phyloP scores from a whole-genome alignment of 352 stramenopile genomes.

The Phytophthora ramorum region DNA sequence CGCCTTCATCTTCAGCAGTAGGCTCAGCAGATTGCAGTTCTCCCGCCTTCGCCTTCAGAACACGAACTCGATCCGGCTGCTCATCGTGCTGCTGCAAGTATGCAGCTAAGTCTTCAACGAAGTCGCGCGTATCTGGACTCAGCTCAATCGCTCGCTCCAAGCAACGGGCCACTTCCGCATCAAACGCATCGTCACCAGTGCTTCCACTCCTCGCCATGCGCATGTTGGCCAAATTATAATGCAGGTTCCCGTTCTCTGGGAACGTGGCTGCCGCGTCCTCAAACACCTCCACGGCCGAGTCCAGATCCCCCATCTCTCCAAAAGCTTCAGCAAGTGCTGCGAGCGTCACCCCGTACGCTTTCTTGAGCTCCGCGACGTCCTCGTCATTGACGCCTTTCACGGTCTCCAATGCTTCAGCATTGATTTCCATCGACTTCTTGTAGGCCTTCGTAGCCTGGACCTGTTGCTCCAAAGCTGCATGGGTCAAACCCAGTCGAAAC shows the following conservation, averaged over 20 bases:
- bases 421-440: slow-evolving; percentile 41
- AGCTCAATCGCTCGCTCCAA: slow-evolving; percentile 56
- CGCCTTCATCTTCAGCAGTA: neutral
- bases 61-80: slow-evolving; percentile 15
- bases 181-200: slow-evolving; percentile 22
- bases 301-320: slow-evolving; percentile 60
- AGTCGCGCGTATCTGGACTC: slow-evolving; percentile 49
- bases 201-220: slow-evolving; percentile 50
- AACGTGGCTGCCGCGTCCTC: slow-evolving; percentile 44
- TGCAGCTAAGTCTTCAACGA: slow-evolving; percentile 57
- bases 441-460: slow-evolving; percentile 44
- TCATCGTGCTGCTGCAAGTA: slow-evolving; percentile 44
- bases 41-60: slow-evolving; percentile 33
- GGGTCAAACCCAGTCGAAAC: slow-evolving; percentile 56
- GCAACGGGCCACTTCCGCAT: slow-evolving; percentile 28
- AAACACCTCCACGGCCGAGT: slow-evolving; percentile 59
- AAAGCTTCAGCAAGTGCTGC: slow-evolving; percentile 61
- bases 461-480: slow-evolving; percentile 47
- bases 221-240: slow-evolving; percentile 81
- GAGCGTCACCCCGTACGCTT: slow-evolving; percentile 60
- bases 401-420: slow-evolving; percentile 27
- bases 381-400: slow-evolving; percentile 16
- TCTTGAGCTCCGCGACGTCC: slow-evolving; percentile 30
- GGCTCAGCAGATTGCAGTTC: slow-evolving; percentile 8
- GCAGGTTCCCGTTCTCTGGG: slow-evolving; percentile 56